A percentile compares a stretch with the other conserved stretches of the same genome.
phyloP scores from a whole-genome alignment of 495 filamentous ascomycete species.

The Hyaloscypha finlandica region DNA sequence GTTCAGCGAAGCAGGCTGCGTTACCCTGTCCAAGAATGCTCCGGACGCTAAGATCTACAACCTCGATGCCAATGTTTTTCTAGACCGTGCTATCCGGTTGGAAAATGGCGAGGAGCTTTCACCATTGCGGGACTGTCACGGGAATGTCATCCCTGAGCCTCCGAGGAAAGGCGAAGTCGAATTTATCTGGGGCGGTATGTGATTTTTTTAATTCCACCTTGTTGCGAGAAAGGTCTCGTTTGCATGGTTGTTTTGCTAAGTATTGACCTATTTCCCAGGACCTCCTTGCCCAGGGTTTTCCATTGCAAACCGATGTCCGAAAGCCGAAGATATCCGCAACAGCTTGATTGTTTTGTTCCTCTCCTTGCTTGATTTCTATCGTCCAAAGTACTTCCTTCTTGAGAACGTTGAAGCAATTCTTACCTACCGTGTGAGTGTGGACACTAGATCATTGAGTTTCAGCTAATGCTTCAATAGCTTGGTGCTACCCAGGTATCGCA shows the following conservation, averaged over 20 bases:
- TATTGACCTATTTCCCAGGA: not conserved
- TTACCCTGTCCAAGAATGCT: conserved; percentile 7
- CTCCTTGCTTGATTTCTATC: conserved; percentile 20
- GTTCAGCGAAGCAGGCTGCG: conserved; percentile 2
- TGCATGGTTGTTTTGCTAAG: not conserved
- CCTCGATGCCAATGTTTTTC: conserved; percentile 11
- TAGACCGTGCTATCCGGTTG: conserved; percentile 3
- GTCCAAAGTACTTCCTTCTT: conserved; percentile 20
- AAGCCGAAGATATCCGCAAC: conserved; percentile 15
- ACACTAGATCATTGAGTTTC: not conserved
- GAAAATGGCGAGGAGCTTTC: conserved; percentile 6
- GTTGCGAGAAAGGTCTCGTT: too few relatives aligned
- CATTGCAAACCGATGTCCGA: conserved; percentile 9
- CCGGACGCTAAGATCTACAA: conserved; percentile 1
- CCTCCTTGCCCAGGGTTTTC: conserved; percentile 22
- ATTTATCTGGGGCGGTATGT: conserved; percentile 14
- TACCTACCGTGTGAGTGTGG: not conserved
- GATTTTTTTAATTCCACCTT: not conserved
- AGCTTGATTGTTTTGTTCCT: conserved; percentile 17
- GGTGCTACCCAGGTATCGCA: not conserved
- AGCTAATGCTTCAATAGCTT: conserved; percentile 4
- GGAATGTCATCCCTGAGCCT: conserved; percentile 11
- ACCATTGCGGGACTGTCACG: not conserved
- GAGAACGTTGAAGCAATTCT: conserved; percentile 21
- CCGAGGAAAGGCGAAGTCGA: conserved; percentile 19